Evolutionary conservation across 1,139 yeast genomes (phyloP).

Genomic region (Suhomyces bokatorum): DNA sequence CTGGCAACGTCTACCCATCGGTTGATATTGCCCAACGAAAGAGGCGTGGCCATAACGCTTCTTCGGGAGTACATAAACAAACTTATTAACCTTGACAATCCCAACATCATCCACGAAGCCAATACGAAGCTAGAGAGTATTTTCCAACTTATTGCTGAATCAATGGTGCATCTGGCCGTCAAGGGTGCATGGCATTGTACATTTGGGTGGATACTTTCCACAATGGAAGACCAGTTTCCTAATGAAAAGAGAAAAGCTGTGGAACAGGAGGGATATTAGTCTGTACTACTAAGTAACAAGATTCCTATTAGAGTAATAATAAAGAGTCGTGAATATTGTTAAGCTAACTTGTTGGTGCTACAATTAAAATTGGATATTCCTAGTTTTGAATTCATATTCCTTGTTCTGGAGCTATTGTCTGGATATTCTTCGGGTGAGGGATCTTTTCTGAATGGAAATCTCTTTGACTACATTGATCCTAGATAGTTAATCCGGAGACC

Average conservation of each 20-base stretch:
- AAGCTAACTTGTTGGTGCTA: too few species aligned
- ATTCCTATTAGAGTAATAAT: too few species aligned
- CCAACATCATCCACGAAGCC: constrained; percentile 14
- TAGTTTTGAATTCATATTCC: too few species aligned
- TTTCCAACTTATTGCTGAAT: constrained; percentile 25
- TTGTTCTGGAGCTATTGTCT: too few species aligned
- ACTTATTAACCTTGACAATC: constrained; percentile 21
- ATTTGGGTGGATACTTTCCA: constrained; percentile 16
- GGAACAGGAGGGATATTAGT: background rate
- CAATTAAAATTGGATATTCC: too few species aligned
- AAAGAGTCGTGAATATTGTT: too few species aligned
- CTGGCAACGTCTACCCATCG: constrained; percentile 12
- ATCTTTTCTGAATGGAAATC: too few species aligned
- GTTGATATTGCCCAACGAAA: constrained; percentile 28
- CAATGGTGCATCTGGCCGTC: constrained; percentile 23
- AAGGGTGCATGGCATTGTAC: constrained; percentile 23
- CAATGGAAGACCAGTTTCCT: constrained; percentile 3
- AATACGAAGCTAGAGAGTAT: constrained; percentile 21
- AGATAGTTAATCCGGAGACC: too few species aligned
- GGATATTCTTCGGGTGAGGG: too few species aligned
- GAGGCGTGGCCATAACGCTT: constrained; percentile 23
- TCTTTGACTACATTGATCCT: too few species aligned
- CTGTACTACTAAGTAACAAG: background rate
- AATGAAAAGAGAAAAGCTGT: constrained; percentile 5
- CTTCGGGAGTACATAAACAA: constrained; percentile 24